Percentiles rank a stretch among this genome's conserved stretches.
phyloP scores from a whole-genome alignment of 2,329 filamentous ascomycete genomes.

The Colletotrichum sp. region DNA sequence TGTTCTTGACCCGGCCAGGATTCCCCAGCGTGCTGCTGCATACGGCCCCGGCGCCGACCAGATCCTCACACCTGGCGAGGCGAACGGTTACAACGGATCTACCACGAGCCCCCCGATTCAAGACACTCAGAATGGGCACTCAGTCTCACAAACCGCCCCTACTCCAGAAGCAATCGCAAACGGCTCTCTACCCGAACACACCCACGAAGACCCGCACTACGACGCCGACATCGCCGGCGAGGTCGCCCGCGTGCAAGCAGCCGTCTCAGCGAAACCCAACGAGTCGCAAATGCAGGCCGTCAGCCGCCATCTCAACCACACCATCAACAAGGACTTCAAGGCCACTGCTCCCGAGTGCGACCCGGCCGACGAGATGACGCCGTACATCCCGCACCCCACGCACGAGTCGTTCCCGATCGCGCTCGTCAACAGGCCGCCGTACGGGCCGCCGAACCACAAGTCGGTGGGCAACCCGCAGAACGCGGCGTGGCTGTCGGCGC shows the following conservation, averaged over 20 bases:
- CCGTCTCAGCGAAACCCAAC: constrained; percentile 51
- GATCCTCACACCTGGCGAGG: neutral
- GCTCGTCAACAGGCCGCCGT: constrained; percentile 72
- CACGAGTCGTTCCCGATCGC: constrained; percentile 71
- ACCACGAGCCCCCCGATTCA: neutral
- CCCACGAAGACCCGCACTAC: neutral
- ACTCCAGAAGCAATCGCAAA: neutral
- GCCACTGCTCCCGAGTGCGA: neutral
- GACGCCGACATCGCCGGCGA: neutral
- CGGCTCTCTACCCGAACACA: neutral
- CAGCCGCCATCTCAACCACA: constrained; percentile 67
- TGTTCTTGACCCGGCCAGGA: neutral
- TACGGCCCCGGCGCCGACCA: neutral
- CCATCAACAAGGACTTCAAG: neutral
- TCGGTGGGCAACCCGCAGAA: constrained; percentile 74
- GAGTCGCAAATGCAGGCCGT: constrained; percentile 64
- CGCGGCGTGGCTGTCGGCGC: constrained; percentile 72
- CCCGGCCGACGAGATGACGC: constrained; percentile 61
- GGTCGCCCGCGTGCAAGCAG: constrained; percentile 58
- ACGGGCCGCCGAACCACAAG: constrained; percentile 66
- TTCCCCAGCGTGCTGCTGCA: neutral
- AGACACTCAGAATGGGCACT: neutral
- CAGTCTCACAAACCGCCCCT: neutral
- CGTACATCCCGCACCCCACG: constrained; percentile 62
- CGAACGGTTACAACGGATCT: neutral